phyloP scores from a whole-genome alignment of 2,329 filamentous ascomycete species.

The Fusarium sp. region DNA sequence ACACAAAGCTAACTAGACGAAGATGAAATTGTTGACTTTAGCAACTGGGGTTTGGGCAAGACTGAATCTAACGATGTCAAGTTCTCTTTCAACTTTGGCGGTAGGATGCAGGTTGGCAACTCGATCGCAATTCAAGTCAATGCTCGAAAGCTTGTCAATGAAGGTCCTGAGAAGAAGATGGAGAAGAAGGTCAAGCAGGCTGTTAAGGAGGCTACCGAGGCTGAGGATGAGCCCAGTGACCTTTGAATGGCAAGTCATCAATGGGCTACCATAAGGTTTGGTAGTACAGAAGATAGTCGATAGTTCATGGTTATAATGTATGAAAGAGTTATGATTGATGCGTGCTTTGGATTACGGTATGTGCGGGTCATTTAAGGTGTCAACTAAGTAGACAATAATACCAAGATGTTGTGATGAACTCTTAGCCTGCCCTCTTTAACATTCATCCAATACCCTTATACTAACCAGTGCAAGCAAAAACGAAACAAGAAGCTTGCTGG shows the following conservation, averaged over 20 bases:
- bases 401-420: not conserved
- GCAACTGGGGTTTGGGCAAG: slow-evolving; percentile 4
- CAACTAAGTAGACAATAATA: not conserved
- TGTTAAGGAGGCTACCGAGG: not conserved
- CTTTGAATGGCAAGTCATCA: not conserved
- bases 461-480: not conserved
- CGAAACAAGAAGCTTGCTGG: not conserved
- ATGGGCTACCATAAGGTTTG: not conserved
- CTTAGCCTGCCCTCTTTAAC: not conserved
- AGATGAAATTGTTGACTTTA: slow-evolving; percentile 22
- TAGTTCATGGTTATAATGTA: not conserved
- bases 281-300: too few species aligned
- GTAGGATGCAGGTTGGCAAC: slow-evolving; percentile 8
- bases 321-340: not conserved
- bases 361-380: rapidly evolving
- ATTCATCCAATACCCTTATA: too few species aligned
- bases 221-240: not conserved
- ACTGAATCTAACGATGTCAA: not conserved
- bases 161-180: not conserved
- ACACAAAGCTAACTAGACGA: not conserved
- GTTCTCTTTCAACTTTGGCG: not conserved
- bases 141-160: not conserved
- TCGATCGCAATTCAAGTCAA: not conserved
- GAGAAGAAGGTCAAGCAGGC: not conserved
- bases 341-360: not conserved